Evolutionary conservation across 805 yeast genomes (phyloP).

Genomic region (Hanseniaspora vineae): DNA sequence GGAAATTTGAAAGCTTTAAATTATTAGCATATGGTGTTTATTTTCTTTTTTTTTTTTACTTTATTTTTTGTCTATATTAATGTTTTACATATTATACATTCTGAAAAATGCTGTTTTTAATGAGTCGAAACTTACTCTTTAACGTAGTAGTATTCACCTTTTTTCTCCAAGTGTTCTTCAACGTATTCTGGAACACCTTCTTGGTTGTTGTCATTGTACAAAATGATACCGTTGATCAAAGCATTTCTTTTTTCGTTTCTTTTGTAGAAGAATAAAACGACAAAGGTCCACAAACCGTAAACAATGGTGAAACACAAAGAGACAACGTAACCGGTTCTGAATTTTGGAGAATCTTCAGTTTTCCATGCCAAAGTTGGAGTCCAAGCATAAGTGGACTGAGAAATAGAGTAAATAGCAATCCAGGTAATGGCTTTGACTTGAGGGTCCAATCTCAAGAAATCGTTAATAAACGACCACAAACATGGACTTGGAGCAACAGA

Average conservation of each 20-base stretch:
- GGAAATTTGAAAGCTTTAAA: background rate
- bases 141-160: conserved; percentile 18
- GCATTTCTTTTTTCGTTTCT: conserved; percentile 36
- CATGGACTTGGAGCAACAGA: conserved; percentile 56
- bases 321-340: conserved; percentile 38
- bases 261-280: conserved; percentile 41
- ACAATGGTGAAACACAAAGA: conserved; percentile 35
- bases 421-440: conserved; percentile 43
- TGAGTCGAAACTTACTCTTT: background rate
- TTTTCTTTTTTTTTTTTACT: background rate
- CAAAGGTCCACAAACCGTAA: conserved; percentile 36
- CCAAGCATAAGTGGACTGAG: conserved; percentile 52
- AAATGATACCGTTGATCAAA: conserved; percentile 33
- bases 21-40: background rate
- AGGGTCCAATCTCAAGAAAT: conserved; percentile 43
- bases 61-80: background rate
- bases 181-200: conserved; percentile 17
- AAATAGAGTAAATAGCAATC: conserved; percentile 42
- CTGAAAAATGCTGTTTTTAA: background rate
- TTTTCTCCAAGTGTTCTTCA: conserved; percentile 15
- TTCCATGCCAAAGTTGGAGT: conserved; percentile 39
- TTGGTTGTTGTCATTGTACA: conserved; percentile 29
- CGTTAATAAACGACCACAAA: conserved; percentile 44
- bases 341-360: conserved; percentile 47
- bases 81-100: background rate